These are phyloP conservation scores for Emmonsia crescens DNA, from an alignment of 2,329 filamentous ascomycete genomes.

Conservation along the genomic window DNA sequence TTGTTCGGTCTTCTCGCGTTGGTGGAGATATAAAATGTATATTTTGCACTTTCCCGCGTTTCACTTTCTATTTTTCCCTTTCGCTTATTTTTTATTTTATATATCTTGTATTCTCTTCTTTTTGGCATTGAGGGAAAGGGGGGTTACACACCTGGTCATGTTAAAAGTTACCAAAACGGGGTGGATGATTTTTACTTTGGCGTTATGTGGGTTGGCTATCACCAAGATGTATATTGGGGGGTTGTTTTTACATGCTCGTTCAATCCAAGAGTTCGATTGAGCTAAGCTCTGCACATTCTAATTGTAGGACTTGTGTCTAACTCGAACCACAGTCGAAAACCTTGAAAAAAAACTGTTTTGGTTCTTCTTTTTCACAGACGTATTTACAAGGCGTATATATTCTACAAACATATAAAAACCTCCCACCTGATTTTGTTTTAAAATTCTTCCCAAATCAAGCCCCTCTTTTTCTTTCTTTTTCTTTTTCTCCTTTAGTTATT, in stretches of 20 bases:
- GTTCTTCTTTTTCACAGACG: neutral
- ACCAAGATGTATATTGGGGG: no score
- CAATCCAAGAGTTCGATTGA: neutral
- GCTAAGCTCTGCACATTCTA: neutral
- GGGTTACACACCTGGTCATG: no score
- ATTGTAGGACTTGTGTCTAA: neutral
- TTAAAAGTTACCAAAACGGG: neutral
- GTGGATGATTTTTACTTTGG: neutral
- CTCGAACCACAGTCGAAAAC: neutral
- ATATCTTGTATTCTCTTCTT: no score
- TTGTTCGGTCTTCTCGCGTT: no score
- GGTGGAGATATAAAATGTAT: no score
- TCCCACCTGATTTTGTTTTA: neutral
- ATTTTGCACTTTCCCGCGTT: no score
- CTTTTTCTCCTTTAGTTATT: conserved; percentile 3
- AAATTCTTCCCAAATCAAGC: neutral
- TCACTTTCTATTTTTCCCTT: neutral
- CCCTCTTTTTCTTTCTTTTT: neutral
- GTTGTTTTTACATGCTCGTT: neutral
- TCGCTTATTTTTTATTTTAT: neutral
- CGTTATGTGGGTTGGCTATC: neutral
- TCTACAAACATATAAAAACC: neutral
- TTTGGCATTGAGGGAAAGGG: no score
- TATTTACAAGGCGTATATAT: neutral
- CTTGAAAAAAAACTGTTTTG: neutral